phyloP scores from a whole-genome alignment of 805 yeast species.

The Wickerhamomyces subpelliculosus region DNA sequence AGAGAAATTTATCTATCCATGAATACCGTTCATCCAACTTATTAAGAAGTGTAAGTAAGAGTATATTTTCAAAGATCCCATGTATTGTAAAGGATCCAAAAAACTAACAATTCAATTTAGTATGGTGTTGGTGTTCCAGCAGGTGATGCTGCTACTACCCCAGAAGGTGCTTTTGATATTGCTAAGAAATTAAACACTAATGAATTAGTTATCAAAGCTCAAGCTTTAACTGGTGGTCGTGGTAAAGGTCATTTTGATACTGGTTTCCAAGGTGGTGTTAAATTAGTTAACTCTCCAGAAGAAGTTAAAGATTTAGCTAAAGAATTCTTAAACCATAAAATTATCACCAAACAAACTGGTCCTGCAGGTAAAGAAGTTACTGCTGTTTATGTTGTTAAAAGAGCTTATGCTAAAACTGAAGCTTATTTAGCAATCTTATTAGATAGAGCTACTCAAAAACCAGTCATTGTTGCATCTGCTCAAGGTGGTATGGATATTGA shows the following conservation, averaged over 20 bases:
- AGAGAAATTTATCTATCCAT: slow-evolving; percentile 83
- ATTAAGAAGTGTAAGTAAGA: slow-evolving; percentile 51
- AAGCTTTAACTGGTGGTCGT: slow-evolving; percentile 98
- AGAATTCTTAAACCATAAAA: slow-evolving; percentile 86
- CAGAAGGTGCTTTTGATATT: slow-evolving; percentile 78
- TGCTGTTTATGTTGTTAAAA: slow-evolving; percentile 92
- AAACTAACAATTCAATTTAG: too few relatives aligned
- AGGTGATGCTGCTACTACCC: slow-evolving; percentile 86
- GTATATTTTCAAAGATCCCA: too few relatives aligned
- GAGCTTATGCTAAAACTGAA: slow-evolving; percentile 90
- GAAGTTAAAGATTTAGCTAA: slow-evolving; percentile 82
- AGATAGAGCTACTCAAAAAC: slow-evolving; percentile 88
- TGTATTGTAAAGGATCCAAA: too few relatives aligned
- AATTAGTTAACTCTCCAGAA: slow-evolving; percentile 75
- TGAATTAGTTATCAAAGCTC: slow-evolving; percentile 94
- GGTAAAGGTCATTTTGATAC: slow-evolving; percentile 98
- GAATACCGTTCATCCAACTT: slow-evolving; percentile 93
- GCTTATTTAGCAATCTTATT: slow-evolving; percentile 90
- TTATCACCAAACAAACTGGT: slow-evolving; percentile 97
- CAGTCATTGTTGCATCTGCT: slow-evolving; percentile 90
- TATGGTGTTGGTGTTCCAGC: slow-evolving; percentile 89
- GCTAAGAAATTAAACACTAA: slow-evolving; percentile 72
- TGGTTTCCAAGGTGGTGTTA: slow-evolving; percentile 96
- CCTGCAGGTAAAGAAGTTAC: slow-evolving; percentile 95
- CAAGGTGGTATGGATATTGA: slow-evolving; percentile 99